Evolutionary conservation across 2,329 filamentous ascomycete genomes (phyloP).

Genomic region (Hymenoscyphus occultus): DNA sequence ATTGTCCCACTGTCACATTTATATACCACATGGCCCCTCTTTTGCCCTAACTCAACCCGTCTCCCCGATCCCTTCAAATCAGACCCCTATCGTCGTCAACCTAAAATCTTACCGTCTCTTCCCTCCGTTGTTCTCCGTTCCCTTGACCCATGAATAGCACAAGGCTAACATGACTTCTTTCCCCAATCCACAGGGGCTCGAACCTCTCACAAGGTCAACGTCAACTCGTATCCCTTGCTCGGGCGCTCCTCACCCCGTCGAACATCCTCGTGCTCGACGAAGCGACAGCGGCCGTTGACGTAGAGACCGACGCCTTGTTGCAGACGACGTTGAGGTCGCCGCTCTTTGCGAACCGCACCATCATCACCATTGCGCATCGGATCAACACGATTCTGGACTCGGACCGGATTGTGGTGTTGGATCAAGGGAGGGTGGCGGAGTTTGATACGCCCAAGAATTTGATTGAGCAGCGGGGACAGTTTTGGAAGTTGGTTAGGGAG

Average conservation of each 20-base stretch:
- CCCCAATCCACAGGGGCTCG: constrained; percentile 58
- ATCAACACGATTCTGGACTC: constrained; percentile 93
- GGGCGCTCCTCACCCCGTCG: constrained; percentile 88
- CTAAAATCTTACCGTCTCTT: constrained; percentile 12
- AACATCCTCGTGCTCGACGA: constrained; percentile 97
- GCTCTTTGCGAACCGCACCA: constrained; percentile 84
- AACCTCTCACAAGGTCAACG: constrained; percentile 95
- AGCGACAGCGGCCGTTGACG: constrained; percentile 76
- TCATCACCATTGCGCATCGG: constrained; percentile 96
- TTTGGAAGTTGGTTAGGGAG: constrained; percentile 89
- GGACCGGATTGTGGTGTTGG: constrained; percentile 90
- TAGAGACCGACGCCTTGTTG: constrained; percentile 65
- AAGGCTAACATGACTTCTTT: constrained; percentile 9
- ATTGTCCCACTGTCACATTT: constrained; percentile 9
- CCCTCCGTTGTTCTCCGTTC: constrained; percentile 8
- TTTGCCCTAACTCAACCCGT: constrained; percentile 13
- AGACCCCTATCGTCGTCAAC: background rate
- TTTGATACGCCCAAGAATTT: constrained; percentile 84
- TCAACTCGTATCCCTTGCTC: constrained; percentile 88
- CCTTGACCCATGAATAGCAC: constrained; percentile 4
- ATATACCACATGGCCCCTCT: constrained; percentile 13
- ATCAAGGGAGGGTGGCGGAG: constrained; percentile 85
- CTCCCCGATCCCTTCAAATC: constrained; percentile 14
- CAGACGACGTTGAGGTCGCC: constrained; percentile 62
- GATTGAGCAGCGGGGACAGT: constrained; percentile 71